phyloP scores from a whole-genome alignment of 1,284 basidiomycete genomes.

The Apiotrichum domesticum region DNA sequence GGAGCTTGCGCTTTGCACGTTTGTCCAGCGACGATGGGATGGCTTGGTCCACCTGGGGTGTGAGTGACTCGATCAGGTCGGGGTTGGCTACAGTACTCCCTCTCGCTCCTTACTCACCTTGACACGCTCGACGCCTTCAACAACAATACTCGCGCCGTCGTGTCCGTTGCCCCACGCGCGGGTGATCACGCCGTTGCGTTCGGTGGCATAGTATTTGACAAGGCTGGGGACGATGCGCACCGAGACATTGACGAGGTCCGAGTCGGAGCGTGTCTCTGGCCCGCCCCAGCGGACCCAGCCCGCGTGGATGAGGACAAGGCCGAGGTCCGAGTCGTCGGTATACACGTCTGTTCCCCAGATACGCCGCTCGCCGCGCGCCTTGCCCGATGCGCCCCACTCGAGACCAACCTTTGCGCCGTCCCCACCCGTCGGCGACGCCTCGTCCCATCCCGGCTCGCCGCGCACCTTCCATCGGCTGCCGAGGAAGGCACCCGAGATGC shows the following conservation, averaged over 20 bases:
- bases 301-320: conserved; percentile 52
- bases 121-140: conserved; percentile 50
- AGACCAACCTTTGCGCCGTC: conserved; percentile 14
- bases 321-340: conserved; percentile 56
- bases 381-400: conserved; percentile 9
- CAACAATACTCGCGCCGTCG: conserved; percentile 52
- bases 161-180: conserved; percentile 56
- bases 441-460: conserved; percentile 43
- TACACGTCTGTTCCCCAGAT: conserved; percentile 57
- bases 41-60: conserved; percentile 20
- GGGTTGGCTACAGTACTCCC: too few species aligned
- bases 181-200: conserved; percentile 50
- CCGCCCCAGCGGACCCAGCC: conserved; percentile 50
- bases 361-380: conserved; percentile 32
- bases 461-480: conserved; percentile 37
- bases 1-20: conserved; percentile 17
- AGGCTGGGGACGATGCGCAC: conserved; percentile 52
- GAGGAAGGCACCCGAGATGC: conserved; percentile 33
- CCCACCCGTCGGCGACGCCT: conserved; percentile 16
- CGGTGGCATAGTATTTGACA: conserved; percentile 51
- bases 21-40: conserved; percentile 2
- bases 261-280: conserved; percentile 8
- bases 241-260: conserved; percentile 47
- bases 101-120: conserved; percentile 32
- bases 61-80: background rate